Evolutionary conservation across 129 eudicot species (phyloP), one percentile per base, ranked within the genome.

Genomic region (Centaurea solstitialis): DNA sequence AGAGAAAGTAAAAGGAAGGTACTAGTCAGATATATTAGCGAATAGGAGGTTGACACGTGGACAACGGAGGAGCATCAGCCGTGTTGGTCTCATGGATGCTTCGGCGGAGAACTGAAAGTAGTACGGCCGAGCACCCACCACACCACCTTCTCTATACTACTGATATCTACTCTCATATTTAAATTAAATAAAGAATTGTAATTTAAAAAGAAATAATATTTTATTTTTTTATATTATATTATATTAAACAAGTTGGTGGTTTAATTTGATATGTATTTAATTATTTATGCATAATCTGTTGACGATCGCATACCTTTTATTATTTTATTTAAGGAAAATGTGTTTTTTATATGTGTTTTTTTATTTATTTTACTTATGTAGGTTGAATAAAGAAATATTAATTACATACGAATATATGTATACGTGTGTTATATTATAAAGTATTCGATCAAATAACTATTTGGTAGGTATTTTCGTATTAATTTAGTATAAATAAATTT

Each of bases 21-120:
- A 40, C 71, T 71, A 41, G 73, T 68, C 80, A 23, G 85, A 65
- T n/a, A 37, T 68, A 66, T 24, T 22, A 50, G 41, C 94, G 6
- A 90, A 85, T 87, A 64, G 67, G 22, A 5, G 21, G 2, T 2
- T 22, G 72, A 81, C 91, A 76, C 85, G 89, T 87, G 91, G 91
- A 78, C 47, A 72, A 57, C 5, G 53, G 17, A 12, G 79, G 45
- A 70, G 68, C 23, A 28, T 41, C 57, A 67, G 73, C 30, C 77
- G 43, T 26, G 79, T 66, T 78, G 88, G 88, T 68, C 68, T 68
- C 68, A 71, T 81, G 78, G 82, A 73, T 40, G 79, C 67, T 22
- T 68, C 79, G 72, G 37, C 79, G 71, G 74, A 77, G 50, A 37
- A 70, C 26, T 24, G 47, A 70, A 70, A 70, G 24, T 53, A 71